A percentile compares a stretch with the other conserved stretches of the same genome.
Evolutionary conservation across 441 rosid genomes (phyloP).

Genomic region (Pelargonium cotyledonis): DNA sequence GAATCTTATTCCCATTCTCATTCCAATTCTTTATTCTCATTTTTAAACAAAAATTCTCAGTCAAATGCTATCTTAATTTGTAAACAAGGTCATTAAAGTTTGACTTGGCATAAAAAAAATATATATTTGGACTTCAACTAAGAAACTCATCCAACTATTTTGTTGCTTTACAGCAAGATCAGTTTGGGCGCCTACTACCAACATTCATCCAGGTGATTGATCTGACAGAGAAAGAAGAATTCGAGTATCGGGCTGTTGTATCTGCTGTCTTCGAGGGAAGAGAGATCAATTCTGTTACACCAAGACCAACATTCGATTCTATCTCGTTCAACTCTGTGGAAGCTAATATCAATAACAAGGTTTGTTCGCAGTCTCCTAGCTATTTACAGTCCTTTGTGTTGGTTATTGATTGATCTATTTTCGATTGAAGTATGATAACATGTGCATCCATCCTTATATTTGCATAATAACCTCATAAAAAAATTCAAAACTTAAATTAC

Average conservation of each 20-base stretch:
- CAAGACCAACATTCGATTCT: constrained; percentile 29
- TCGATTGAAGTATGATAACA: too few relatives aligned
- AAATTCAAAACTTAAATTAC: too few relatives aligned
- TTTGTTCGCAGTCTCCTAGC: constrained; percentile 20
- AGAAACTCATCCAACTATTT: constrained; percentile 6
- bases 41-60: too few relatives aligned
- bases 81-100: not conserved
- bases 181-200: constrained; percentile 57
- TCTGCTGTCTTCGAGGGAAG: constrained; percentile 65
- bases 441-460: too few relatives aligned
- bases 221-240: constrained; percentile 52
- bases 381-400: constrained; percentile 1
- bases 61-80: too few relatives aligned
- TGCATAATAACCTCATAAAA: too few relatives aligned
- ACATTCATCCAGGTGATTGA: constrained; percentile 71
- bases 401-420: not conserved
- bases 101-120: too few relatives aligned
- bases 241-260: constrained; percentile 54
- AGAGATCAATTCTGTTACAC: constrained; percentile 36
- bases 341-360: constrained; percentile 62
- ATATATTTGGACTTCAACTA: constrained; percentile 2
- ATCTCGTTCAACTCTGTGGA: constrained; percentile 37
- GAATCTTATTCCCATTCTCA: too few relatives aligned
- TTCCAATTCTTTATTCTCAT: too few relatives aligned
- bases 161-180: constrained; percentile 57